phyloP scores from a whole-genome alignment of 768 basidiomycete species.

The Tricholoma sp. region DNA sequence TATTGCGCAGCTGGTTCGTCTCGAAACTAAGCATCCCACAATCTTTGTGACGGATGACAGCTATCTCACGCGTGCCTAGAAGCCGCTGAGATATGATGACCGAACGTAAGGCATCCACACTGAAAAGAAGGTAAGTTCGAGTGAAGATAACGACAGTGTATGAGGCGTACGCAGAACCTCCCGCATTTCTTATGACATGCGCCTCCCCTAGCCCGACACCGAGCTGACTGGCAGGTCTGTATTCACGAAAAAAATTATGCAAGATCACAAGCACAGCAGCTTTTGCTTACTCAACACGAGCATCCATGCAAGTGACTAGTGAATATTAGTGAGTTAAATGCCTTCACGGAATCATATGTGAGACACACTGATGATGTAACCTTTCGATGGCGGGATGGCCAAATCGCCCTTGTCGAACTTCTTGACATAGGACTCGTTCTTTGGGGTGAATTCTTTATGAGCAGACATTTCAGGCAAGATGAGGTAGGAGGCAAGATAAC shows the following conservation, averaged over 20 bases:
- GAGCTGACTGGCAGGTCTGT: slow-evolving; percentile 52
- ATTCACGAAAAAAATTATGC: slow-evolving; percentile 2
- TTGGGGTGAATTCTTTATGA: slow-evolving; percentile 28
- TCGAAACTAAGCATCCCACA: slow-evolving; percentile 72
- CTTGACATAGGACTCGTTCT: slow-evolving; percentile 42
- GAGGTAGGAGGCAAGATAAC: neutral
- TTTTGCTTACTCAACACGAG: slow-evolving; percentile 52
- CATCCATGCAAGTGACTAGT: slow-evolving; percentile 70
- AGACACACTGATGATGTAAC: slow-evolving; percentile 24
- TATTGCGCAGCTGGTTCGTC: slow-evolving; percentile 39
- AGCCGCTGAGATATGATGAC: slow-evolving; percentile 71
- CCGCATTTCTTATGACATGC: slow-evolving; percentile 73
- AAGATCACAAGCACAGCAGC: neutral
- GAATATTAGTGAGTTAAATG: neutral
- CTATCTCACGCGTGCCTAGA: slow-evolving; percentile 63
- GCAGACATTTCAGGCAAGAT: slow-evolving; percentile 17
- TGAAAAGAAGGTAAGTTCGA: slow-evolving; percentile 15
- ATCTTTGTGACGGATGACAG: slow-evolving; percentile 65
- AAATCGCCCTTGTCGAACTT: slow-evolving; percentile 39
- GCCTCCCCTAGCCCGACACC: slow-evolving; percentile 65
- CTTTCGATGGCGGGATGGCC: slow-evolving; percentile 30
- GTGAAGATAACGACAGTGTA: neutral
- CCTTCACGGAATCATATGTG: neutral
- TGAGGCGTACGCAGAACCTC: slow-evolving; percentile 45
- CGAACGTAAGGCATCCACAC: slow-evolving; percentile 60